Conservation (phyloP, 2,329 filamentous ascomycete genomes). For the Ampelomyces quisqualis region DNA sequence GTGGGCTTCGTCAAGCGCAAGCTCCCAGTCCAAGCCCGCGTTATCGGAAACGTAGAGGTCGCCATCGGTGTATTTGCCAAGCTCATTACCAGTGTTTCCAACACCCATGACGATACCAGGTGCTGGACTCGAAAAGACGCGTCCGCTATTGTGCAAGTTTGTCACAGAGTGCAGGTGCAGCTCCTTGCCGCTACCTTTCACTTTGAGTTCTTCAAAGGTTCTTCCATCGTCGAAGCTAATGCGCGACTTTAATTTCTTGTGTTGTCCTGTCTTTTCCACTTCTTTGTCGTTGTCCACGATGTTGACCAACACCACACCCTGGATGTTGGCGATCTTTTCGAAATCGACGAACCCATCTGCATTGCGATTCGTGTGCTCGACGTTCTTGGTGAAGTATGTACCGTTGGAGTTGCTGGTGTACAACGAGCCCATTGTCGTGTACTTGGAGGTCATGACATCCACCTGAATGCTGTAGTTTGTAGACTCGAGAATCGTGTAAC, state of each 20-base stretch:
- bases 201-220: slow-evolving; percentile 73
- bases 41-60: slow-evolving; percentile 88
- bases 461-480: slow-evolving; percentile 98
- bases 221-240: slow-evolving; percentile 97
- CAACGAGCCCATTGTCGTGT: slow-evolving; percentile 76
- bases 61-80: slow-evolving; percentile 71
- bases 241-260: slow-evolving; percentile 71
- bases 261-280: slow-evolving; percentile 55
- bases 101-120: slow-evolving; percentile 93
- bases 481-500: slow-evolving; percentile 91
- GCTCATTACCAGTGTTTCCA: slow-evolving; percentile 78
- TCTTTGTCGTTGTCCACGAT: slow-evolving; percentile 82
- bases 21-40: slow-evolving; percentile 81
- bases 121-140: slow-evolving; percentile 89
- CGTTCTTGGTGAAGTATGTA: slow-evolving; percentile 89
- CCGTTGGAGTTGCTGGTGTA: slow-evolving; percentile 98
- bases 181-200: slow-evolving; percentile 62
- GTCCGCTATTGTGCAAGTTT: slow-evolving; percentile 75
- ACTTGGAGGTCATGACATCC: slow-evolving; percentile 74
- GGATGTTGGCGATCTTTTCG: slow-evolving; percentile 87
- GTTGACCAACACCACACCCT: slow-evolving; percentile 90
- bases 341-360: slow-evolving; percentile 79
- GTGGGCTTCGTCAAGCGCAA: slow-evolving; percentile 75
- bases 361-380: slow-evolving; percentile 90
- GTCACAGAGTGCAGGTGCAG: slow-evolving; percentile 94